phyloP scores from a whole-genome alignment of 139 green algal genomes.

The Closterium sp. region DNA sequence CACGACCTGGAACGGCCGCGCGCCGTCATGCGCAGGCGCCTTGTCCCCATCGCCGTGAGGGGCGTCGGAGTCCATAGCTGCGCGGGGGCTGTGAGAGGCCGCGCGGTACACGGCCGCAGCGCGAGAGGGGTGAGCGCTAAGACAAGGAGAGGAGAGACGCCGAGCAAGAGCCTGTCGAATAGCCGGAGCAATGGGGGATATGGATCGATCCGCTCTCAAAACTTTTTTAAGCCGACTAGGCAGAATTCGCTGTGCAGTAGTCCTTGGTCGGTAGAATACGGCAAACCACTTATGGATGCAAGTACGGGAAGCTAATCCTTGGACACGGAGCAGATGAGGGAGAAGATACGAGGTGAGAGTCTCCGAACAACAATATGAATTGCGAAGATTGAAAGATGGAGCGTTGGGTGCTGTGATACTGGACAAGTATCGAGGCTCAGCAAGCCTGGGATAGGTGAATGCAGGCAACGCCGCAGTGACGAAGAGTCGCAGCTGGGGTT shows the following conservation, averaged over 20 bases:
- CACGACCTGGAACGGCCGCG: conserved; percentile 79
- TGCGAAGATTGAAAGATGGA: not conserved
- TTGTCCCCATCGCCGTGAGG: not conserved
- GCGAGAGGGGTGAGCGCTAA: not conserved
- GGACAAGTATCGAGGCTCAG: not conserved
- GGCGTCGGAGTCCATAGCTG: not conserved
- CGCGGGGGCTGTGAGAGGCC: not conserved
- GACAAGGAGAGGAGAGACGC: not conserved
- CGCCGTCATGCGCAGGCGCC: not conserved
- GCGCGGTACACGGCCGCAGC: not conserved
- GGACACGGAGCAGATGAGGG: not conserved
- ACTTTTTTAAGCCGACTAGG: not conserved
- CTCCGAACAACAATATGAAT: not conserved
- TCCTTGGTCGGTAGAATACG: not conserved
- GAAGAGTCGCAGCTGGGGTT: not conserved
- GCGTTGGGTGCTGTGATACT: not conserved
- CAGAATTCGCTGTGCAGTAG: not conserved
- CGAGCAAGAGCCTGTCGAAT: not conserved
- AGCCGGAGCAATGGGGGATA: not conserved
- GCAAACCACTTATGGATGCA: not conserved
- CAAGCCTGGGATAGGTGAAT: not conserved
- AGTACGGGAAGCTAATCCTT: not conserved
- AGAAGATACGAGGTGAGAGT: not conserved
- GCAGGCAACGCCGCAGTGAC: not conserved
- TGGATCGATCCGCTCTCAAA: not conserved